Evolutionary conservation across 345 rosid genomes (phyloP), one percentile per base, ranked within the genome.

Genomic region (Eucalyptus brandiana): DNA sequence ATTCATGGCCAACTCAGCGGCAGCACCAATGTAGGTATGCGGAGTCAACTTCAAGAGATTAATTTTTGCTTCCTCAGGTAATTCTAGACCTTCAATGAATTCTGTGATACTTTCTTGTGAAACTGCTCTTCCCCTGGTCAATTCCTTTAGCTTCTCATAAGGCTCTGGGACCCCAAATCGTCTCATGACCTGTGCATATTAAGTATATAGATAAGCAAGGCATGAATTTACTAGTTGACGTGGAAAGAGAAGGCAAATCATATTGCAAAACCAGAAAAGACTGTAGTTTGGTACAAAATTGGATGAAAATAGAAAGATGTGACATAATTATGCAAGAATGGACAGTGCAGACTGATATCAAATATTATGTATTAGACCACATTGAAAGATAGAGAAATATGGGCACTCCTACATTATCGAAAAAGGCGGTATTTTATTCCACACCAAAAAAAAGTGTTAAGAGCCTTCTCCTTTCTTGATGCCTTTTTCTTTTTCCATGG

Each of bases 91-190:
- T 92, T 92, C 90, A 65, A 96, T 95, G 90, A 97, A 96, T 80
- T 94, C 94, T 90, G 93, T 93, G 69, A 97, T 95, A 87, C 96
- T 95, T 89, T 95, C 97, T 93, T 91, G 93, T 49, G 94, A 94
- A 89, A 97, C 98, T 37, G 95, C 94, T 92, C 95, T 96, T 91
- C 99, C 99, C 92, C 99, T 94, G 58, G 99, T 97, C 88, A 97
- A 93, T 92, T 95, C 98, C 93, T 98, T 96, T 54, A 98, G 94
- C 93, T 96, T 98, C 95, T 98, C 98, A 23, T 96, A 96, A 16
- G 99, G 98, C 94, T 96, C 98, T 37, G 99, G 98, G 88, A 97
- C 98, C 80, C 99, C 98, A 3, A 92, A 96, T 92, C 99, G 95
- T 87, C 99, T 95, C 99, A 98, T 97, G 67, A 98, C 97, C 99